phyloP scores from a whole-genome alignment of 2,329 filamentous ascomycete species.

The Clarireedia homoeocarpa region DNA sequence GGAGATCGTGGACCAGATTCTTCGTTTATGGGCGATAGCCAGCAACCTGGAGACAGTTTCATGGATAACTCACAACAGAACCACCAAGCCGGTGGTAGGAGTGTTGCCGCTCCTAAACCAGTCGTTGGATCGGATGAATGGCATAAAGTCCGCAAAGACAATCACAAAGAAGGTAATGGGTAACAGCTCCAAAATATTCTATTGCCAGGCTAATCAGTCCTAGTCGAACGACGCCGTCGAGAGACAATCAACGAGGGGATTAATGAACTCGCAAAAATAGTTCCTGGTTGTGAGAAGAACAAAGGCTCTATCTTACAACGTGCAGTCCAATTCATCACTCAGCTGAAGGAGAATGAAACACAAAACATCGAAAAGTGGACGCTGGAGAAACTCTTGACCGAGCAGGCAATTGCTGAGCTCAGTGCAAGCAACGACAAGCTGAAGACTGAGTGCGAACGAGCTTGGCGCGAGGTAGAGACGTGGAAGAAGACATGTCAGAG shows the following conservation, averaged over 20 bases:
- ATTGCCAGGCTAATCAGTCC: conserved; percentile 24
- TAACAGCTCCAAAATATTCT: background rate
- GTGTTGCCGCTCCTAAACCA: conserved; percentile 52
- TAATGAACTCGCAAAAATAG: conserved; percentile 95
- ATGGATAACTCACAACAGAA: conserved; percentile 34
- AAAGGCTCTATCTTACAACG: conserved; percentile 94
- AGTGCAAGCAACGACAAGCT: conserved; percentile 82
- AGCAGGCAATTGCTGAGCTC: conserved; percentile 83
- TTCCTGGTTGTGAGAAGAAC: conserved; percentile 97
- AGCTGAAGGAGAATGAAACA: conserved; percentile 88
- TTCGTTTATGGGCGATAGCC: conserved; percentile 35
- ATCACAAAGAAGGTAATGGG: conserved; percentile 88
- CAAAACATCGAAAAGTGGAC: conserved; percentile 95
- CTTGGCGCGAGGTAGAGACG: conserved; percentile 69
- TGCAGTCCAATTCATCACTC: conserved; percentile 87
- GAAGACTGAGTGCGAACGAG: conserved; percentile 69
- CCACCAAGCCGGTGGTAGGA: conserved; percentile 13
- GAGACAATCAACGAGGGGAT: conserved; percentile 99
- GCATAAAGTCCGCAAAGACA: conserved; percentile 95
- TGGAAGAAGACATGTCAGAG: conserved; percentile 66
- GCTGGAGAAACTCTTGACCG: conserved; percentile 79
- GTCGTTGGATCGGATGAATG: conserved; percentile 94
- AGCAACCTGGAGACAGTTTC: conserved; percentile 26
- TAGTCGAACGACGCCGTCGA: conserved; percentile 90
- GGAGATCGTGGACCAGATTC: conserved; percentile 29